Conservation (phyloP, 1,284 basidiomycete species). For the Ustilago curta region DNA sequence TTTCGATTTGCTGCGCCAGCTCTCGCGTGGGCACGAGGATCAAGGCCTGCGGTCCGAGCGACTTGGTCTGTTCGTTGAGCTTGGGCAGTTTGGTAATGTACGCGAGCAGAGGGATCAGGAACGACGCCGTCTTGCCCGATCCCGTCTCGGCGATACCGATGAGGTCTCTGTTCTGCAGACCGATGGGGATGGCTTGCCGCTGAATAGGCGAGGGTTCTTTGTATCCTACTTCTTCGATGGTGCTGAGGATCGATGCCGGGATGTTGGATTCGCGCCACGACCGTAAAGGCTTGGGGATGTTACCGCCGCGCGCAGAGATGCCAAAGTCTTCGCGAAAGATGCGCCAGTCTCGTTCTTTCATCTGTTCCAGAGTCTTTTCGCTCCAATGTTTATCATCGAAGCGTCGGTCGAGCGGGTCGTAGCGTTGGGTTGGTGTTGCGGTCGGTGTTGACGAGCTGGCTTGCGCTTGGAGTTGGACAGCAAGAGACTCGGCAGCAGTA, state of each 20-base stretch:
- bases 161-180: conserved; percentile 92
- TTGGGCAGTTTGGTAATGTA: conserved; percentile 89
- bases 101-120: conserved; percentile 96
- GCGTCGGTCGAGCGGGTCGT: conserved; percentile 30
- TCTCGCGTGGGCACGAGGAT: conserved; percentile 97
- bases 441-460: not conserved
- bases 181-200: conserved; percentile 97
- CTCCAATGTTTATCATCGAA: conserved; percentile 90
- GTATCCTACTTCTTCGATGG: conserved; percentile 92
- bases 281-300: conserved; percentile 90
- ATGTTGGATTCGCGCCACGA: conserved; percentile 91
- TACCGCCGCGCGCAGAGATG: conserved; percentile 87
- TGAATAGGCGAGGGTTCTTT: conserved; percentile 97
- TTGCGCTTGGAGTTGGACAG: conserved; percentile 17
- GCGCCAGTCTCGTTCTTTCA: conserved; percentile 98
- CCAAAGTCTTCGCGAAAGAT: conserved; percentile 99
- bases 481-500: conserved; percentile 50
- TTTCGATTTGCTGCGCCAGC: conserved; percentile 95
- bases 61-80: conserved; percentile 88
- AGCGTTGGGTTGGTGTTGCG: not conserved
- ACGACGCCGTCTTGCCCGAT: conserved; percentile 98
- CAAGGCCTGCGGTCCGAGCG: conserved; percentile 91
- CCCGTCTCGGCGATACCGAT: conserved; percentile 96
- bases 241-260: conserved; percentile 80
- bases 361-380: conserved; percentile 90